Percentiles rank a stretch among this genome's conserved stretches.
Conservation (phyloP, 2,329 filamentous ascomycete species). For the Colletotrichum limetticola region DNA sequence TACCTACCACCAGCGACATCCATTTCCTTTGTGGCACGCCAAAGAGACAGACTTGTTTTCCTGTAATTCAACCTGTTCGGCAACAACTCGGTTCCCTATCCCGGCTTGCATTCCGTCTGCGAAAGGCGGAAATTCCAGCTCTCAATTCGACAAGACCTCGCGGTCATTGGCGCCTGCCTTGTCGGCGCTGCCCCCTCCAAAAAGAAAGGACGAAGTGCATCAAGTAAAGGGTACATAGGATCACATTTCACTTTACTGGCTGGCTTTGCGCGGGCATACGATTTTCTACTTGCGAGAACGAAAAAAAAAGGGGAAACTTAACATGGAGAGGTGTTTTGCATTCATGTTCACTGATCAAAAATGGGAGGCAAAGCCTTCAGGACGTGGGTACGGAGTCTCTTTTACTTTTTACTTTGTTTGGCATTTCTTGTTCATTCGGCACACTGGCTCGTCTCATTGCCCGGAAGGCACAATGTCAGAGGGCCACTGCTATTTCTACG, state of each 20-base stretch:
- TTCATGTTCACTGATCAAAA: conserved; percentile 50
- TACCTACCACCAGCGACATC: neutral
- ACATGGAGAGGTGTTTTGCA: conserved; percentile 50
- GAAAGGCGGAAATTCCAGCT: neutral
- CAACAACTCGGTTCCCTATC: neutral
- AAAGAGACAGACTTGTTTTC: neutral
- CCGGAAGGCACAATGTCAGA: conserved; percentile 14
- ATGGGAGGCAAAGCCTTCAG: conserved; percentile 35
- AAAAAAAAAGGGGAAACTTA: conserved; percentile 41
- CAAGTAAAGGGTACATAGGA: conserved; percentile 22
- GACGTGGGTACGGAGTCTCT: conserved; percentile 31
- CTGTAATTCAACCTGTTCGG: neutral
- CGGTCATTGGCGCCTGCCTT: neutral
- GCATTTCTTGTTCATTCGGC: conserved; percentile 16
- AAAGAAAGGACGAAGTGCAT: conserved; percentile 15
- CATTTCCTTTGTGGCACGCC: conserved; percentile 1
- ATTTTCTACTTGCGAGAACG: conserved; percentile 26
- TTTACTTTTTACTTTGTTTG: conserved; percentile 24
- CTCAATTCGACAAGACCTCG: neutral
- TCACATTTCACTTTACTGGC: conserved; percentile 42
- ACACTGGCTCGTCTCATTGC: conserved; percentile 16
- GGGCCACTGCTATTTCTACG: neutral
- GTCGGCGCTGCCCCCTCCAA: neutral
- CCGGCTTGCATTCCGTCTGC: neutral
- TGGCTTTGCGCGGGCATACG: conserved; percentile 39